Conservation (phyloP, 2,329 filamentous ascomycete species). For the Dactylellina drechsleri region DNA sequence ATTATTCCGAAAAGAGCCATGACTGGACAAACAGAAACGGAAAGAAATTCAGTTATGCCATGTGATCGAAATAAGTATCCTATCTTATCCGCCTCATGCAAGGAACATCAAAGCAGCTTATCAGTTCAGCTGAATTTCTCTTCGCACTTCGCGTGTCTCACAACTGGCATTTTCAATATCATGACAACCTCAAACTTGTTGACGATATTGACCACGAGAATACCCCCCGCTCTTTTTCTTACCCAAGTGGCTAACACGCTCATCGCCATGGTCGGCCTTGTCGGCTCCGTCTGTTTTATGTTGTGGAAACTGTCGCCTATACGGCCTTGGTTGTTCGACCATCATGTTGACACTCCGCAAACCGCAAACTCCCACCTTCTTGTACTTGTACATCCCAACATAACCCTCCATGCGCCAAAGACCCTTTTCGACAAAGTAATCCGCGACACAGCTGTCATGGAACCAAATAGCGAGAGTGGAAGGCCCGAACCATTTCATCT, state of each 20-base stretch:
- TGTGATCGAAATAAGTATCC: not conserved
- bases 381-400: conserved; percentile 1
- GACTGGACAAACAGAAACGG: too few relatives aligned
- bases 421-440: conserved; percentile 26
- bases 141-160: too few relatives aligned
- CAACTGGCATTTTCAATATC: too few relatives aligned
- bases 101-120: too few relatives aligned
- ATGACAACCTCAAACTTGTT: too few relatives aligned
- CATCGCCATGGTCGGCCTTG: conserved; percentile 8
- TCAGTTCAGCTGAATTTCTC: too few relatives aligned
- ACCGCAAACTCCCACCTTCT: conserved; percentile 16
- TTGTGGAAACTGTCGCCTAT: not conserved
- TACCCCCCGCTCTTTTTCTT: not conserved
- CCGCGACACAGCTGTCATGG: conserved; percentile 21
- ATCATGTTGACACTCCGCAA: conserved; percentile 10
- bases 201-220: too few relatives aligned
- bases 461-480: conserved; percentile 43
- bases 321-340: conserved; percentile 13
- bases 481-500: conserved; percentile 35
- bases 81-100: not conserved
- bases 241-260: not conserved
- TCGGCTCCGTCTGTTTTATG: not conserved
- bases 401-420: conserved; percentile 44
- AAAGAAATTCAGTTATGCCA: not conserved
- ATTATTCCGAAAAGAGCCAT: too few relatives aligned